Conservation (phyloP, 2,329 filamentous ascomycete species). For the Colletotrichum neosansevieriae region DNA sequence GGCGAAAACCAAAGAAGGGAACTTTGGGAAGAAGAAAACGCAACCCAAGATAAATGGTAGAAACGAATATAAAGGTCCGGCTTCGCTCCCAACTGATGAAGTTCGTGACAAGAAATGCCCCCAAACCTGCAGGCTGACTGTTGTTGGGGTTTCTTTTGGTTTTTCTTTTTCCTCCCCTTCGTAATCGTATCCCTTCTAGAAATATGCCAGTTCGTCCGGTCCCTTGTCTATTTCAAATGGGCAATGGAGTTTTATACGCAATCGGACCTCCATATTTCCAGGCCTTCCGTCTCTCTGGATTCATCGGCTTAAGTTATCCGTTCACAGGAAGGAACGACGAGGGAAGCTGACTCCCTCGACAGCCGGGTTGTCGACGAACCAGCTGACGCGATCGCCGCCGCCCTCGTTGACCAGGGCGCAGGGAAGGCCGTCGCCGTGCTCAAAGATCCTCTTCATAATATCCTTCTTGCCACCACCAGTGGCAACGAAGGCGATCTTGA, state of each 20-base stretch:
- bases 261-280: conserved; percentile 5
- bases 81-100: conserved; percentile 22
- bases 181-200: conserved; percentile 14
- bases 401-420: conserved; percentile 89
- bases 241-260: conserved; percentile 20
- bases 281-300: conserved; percentile 5
- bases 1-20: conserved; percentile 12
- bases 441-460: conserved; percentile 93
- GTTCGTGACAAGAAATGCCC: conserved; percentile 18
- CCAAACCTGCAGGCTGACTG: conserved; percentile 7
- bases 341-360: conserved; percentile 89
- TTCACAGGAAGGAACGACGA: conserved; percentile 72
- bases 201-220: conserved; percentile 26
- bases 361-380: conserved; percentile 92
- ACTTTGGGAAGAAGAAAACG: neutral
- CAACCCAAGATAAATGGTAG: neutral
- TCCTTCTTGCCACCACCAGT: conserved; percentile 92
- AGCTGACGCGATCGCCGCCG: conserved; percentile 87
- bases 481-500: conserved; percentile 90
- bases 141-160: neutral
- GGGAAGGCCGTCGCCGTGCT: conserved; percentile 82
- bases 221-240: conserved; percentile 34
- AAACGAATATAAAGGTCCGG: conserved; percentile 23
- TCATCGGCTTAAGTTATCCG: conserved; percentile 9
- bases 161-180: neutral